These are phyloP conservation scores for Raphidocelis subcapitata DNA, from an alignment of 139 green algal species.

Conservation along the genomic window DNA sequence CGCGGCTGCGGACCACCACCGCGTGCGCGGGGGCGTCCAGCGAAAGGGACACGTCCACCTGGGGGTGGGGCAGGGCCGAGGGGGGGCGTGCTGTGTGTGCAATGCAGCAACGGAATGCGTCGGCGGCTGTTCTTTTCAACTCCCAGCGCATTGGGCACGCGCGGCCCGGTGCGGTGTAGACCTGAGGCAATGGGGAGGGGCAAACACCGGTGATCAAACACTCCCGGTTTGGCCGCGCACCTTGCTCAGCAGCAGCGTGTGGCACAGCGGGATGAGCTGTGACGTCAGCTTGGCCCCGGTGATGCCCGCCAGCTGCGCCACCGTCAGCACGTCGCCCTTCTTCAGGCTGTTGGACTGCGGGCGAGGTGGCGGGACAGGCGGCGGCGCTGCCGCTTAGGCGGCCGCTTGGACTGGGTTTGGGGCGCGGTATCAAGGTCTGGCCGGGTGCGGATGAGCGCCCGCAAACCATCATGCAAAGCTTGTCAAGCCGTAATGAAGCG, in stretches of 20 bases:
- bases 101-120: too few species aligned
- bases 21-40: constrained; percentile 42
- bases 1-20: constrained; percentile 61
- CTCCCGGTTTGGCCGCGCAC: constrained; percentile 8
- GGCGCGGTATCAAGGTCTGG: not conserved
- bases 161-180: too few species aligned
- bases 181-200: too few species aligned
- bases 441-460: not conserved
- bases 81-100: too few species aligned
- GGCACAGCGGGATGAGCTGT: constrained; percentile 88
- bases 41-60: constrained; percentile 67
- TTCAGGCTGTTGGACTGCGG: constrained; percentile 55
- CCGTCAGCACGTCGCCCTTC: constrained; percentile 90
- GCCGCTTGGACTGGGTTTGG: not conserved
- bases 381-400: not conserved
- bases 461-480: not conserved
- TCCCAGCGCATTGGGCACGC: too few species aligned
- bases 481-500: not conserved
- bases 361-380: not conserved
- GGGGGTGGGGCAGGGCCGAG: not conserved
- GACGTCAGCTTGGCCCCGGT: constrained; percentile 87
- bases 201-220: too few species aligned
- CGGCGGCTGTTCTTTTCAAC: too few species aligned
- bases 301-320: constrained; percentile 90
- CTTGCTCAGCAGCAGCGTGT: constrained; percentile 75